These are phyloP conservation scores for Nakazawaea ernobii DNA, from an alignment of 805 yeast species.

Conservation along the genomic window DNA sequence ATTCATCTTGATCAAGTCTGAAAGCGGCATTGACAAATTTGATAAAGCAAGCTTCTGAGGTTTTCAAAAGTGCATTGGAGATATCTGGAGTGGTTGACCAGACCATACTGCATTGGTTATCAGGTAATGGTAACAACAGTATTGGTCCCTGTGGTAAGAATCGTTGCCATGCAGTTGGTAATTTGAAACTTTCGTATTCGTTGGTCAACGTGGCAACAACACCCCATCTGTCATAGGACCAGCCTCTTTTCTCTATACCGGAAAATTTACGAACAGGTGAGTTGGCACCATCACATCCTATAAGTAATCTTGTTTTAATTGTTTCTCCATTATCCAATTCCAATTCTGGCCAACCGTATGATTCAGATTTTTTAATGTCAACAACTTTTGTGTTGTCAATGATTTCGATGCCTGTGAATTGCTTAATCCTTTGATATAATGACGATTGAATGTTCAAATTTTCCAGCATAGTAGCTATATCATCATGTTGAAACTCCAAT, in stretches of 20 bases:
- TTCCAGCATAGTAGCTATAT: slow-evolving; percentile 83
- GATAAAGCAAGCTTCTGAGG: slow-evolving; percentile 58
- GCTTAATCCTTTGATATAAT: slow-evolving; percentile 46
- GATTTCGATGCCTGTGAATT: slow-evolving; percentile 37
- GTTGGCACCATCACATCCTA: slow-evolving; percentile 95
- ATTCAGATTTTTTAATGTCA: slow-evolving; percentile 33
- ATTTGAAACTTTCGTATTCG: slow-evolving; percentile 62
- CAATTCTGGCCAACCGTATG: slow-evolving; percentile 71
- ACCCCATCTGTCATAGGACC: slow-evolving; percentile 86
- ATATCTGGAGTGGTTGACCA: slow-evolving; percentile 86
- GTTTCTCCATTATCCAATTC: slow-evolving; percentile 57
- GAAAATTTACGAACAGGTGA: slow-evolving; percentile 87
- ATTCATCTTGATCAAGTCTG: slow-evolving; percentile 70
- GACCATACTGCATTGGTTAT: slow-evolving; percentile 81
- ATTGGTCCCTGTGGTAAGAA: slow-evolving; percentile 89
- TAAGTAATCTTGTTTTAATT: slow-evolving; percentile 64
- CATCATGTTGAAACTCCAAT: slow-evolving; percentile 64
- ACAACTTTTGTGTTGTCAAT: slow-evolving; percentile 66
- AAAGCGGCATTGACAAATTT: slow-evolving; percentile 81
- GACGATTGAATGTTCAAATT: slow-evolving; percentile 79
- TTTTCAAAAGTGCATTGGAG: slow-evolving; percentile 53
- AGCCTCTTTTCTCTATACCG: slow-evolving; percentile 80
- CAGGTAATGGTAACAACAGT: slow-evolving; percentile 86
- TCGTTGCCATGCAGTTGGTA: slow-evolving; percentile 83
- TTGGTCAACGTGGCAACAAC: slow-evolving; percentile 85